phyloP scores from a whole-genome alignment of 2,329 filamentous ascomycete genomes.

The Ceratocystis eucalypticola region DNA sequence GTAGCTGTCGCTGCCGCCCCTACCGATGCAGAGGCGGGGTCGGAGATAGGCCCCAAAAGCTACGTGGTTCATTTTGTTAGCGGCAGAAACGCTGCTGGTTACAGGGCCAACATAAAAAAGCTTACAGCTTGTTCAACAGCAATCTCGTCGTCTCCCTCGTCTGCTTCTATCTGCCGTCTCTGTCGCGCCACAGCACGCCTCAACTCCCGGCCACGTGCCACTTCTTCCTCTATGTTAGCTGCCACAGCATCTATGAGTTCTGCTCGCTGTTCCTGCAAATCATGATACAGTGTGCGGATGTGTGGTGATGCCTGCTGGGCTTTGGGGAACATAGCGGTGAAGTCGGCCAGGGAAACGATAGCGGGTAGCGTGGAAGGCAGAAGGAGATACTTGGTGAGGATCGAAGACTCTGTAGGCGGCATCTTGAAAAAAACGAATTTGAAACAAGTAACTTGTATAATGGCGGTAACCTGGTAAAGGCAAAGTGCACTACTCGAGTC shows the following conservation, averaged over 20 bases:
- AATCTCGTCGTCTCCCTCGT: slow-evolving; percentile 48
- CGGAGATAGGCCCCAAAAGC: slow-evolving; percentile 12
- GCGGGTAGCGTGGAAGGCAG: slow-evolving; percentile 60
- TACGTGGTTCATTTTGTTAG: background rate
- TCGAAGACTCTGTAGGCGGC: slow-evolving; percentile 59
- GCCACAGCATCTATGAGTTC: slow-evolving; percentile 54
- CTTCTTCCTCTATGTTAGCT: slow-evolving; percentile 51
- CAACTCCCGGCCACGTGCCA: slow-evolving; percentile 35
- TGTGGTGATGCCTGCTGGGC: slow-evolving; percentile 49
- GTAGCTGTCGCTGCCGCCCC: slow-evolving; percentile 28
- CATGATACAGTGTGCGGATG: slow-evolving; percentile 59
- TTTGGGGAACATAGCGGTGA: slow-evolving; percentile 62
- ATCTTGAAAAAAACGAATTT: slow-evolving; percentile 30
- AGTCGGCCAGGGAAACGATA: slow-evolving; percentile 59
- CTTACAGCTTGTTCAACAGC: slow-evolving; percentile 47
- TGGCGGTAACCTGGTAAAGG: background rate
- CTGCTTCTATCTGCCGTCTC: slow-evolving; percentile 33
- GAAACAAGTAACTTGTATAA: no score
- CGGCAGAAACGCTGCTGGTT: background rate
- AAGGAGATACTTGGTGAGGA: slow-evolving; percentile 67
- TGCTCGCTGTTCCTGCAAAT: slow-evolving; percentile 62
- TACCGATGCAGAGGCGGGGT: slow-evolving; percentile 28
- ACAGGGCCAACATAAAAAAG: slow-evolving; percentile 1
- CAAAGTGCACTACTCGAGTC: background rate
- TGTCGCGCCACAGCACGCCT: slow-evolving; percentile 43